phyloP scores from a whole-genome alignment of 306 rosid species.

The Fragaria iinumae region DNA sequence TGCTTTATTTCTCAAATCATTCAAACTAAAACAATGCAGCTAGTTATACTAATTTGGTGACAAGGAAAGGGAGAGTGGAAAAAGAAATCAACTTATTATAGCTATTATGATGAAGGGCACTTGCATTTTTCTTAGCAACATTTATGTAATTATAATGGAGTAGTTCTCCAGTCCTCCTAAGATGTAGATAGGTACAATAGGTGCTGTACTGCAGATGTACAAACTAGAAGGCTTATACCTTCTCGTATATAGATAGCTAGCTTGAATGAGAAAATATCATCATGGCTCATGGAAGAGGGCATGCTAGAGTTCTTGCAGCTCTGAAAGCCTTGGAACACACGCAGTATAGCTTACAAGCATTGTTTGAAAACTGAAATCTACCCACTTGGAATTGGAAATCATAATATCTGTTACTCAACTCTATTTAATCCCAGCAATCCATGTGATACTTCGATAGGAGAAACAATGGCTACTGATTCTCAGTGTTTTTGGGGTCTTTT shows the following conservation, averaged over 20 bases:
- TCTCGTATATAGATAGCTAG: constrained; percentile 12
- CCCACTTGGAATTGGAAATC: constrained; percentile 17
- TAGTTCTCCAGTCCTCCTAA: constrained; percentile 18
- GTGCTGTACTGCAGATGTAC: not conserved
- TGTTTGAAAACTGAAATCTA: constrained; percentile 15
- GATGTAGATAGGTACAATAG: not conserved
- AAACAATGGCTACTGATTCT: constrained; percentile 24
- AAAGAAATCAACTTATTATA: not conserved
- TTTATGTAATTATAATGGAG: constrained; percentile 26
- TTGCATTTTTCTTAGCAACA: constrained; percentile 31
- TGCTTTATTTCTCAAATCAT: not conserved
- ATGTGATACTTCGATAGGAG: constrained; percentile 27
- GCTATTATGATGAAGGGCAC: constrained; percentile 33
- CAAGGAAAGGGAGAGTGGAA: constrained; percentile 1
- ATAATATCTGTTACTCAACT: constrained; percentile 14
- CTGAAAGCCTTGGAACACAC: constrained; percentile 33
- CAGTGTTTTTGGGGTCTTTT: constrained; percentile 32
- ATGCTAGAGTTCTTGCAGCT: constrained; percentile 33
- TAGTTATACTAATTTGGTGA: not conserved
- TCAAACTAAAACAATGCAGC: constrained; percentile 4
- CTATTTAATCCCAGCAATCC: constrained; percentile 30
- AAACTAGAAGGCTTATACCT: constrained; percentile 5
- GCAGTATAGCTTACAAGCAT: constrained; percentile 18
- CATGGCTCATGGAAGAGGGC: constrained; percentile 26
- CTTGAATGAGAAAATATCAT: constrained; percentile 41